phyloP scores from a whole-genome alignment of 805 yeast species.

The Wickerhamiella hasegawae region DNA sequence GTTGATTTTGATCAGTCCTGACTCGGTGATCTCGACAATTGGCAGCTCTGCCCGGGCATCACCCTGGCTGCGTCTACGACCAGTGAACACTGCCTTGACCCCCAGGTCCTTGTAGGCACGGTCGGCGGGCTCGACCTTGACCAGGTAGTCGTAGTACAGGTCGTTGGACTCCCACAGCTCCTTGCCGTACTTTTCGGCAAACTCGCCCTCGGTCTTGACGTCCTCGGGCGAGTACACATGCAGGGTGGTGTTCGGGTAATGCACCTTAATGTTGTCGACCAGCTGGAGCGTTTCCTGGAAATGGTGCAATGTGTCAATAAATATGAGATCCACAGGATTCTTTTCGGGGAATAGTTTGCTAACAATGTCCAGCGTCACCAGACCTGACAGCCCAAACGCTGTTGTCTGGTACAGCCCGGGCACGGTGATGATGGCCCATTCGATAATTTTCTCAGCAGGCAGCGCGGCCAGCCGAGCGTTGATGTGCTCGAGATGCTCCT shows the following conservation, averaged over 20 bases:
- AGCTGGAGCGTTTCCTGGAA: slow-evolving; percentile 85
- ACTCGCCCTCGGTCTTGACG: slow-evolving; percentile 41
- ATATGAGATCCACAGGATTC: slow-evolving; percentile 53
- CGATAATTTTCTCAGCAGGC: slow-evolving; percentile 54
- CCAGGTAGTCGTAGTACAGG: slow-evolving; percentile 63
- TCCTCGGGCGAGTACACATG: slow-evolving; percentile 55
- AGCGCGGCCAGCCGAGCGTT: slow-evolving; percentile 42
- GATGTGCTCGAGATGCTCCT: slow-evolving; percentile 44
- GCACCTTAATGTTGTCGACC: slow-evolving; percentile 38
- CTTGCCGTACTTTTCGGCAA: slow-evolving; percentile 53
- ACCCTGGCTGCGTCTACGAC: slow-evolving; percentile 82
- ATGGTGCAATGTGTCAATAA: slow-evolving; percentile 82
- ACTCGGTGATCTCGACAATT: slow-evolving; percentile 51
- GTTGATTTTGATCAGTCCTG: slow-evolving; percentile 69
- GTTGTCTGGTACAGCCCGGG: slow-evolving; percentile 81
- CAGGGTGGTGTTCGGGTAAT: slow-evolving; percentile 39
- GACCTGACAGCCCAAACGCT: slow-evolving; percentile 87
- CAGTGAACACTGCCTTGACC: slow-evolving; percentile 81
- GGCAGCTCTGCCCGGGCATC: slow-evolving; percentile 59
- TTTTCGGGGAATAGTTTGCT: slow-evolving; percentile 29
- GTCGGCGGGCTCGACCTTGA: slow-evolving; percentile 83
- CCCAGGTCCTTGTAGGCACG: slow-evolving; percentile 61
- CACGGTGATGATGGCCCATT: slow-evolving; percentile 73
- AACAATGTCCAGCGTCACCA: slow-evolving; percentile 74
- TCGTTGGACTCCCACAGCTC: slow-evolving; percentile 75